Evolutionary conservation across 305 asterid species (phyloP).

Genomic region (Ajuga reptans): DNA sequence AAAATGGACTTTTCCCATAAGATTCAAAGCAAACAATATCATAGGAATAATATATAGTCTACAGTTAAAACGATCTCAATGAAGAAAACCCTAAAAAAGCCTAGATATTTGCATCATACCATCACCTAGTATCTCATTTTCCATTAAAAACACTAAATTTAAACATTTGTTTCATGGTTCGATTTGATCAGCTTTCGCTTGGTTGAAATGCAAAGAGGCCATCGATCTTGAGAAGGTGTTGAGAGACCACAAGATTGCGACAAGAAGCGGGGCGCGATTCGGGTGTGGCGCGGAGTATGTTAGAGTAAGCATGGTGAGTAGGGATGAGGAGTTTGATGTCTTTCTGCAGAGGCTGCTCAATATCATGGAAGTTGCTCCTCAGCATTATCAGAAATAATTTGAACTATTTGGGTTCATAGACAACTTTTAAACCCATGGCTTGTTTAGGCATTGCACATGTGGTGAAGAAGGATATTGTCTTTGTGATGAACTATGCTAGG

Average conservation of each 20-base stretch:
- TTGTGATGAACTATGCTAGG: not conserved
- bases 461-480: not conserved
- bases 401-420: not conserved
- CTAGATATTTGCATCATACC: no score
- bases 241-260: conserved; percentile 32
- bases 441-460: not conserved
- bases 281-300: not conserved
- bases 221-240: conserved; percentile 37
- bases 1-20: no score
- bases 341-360: not conserved
- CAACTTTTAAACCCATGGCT: not conserved
- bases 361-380: not conserved
- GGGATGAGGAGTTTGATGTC: not conserved
- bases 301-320: not conserved
- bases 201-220: conserved; percentile 46
- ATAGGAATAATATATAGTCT: no score
- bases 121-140: no score
- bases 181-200: conserved; percentile 57
- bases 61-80: no score
- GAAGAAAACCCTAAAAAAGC: no score
- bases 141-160: not conserved
- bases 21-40: no score
- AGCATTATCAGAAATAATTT: no score
- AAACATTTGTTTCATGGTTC: not conserved
- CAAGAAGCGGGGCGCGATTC: conserved; percentile 35